Evolutionary conservation across 2,329 filamentous ascomycete genomes (phyloP).

Genomic region (Hymenotorrendiella dingleyae): DNA sequence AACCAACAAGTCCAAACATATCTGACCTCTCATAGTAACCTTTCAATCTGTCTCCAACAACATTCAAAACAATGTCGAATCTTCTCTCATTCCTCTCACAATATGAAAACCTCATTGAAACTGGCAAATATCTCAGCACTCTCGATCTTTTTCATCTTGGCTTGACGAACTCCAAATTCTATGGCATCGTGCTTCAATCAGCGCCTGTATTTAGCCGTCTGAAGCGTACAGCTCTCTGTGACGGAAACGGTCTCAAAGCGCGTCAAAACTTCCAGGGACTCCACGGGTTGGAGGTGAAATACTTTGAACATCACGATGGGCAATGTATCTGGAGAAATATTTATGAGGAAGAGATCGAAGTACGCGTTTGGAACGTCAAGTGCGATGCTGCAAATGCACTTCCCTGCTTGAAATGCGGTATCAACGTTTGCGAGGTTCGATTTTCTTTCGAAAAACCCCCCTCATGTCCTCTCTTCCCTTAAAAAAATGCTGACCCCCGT

Average conservation of each 20-base stretch:
- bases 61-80: too few relatives aligned
- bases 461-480: background rate
- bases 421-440: background rate
- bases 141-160: slow-evolving; percentile 1
- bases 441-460: background rate
- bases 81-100: background rate
- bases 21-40: too few relatives aligned
- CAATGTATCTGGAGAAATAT: too few relatives aligned
- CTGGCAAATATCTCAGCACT: background rate
- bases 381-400: slow-evolving; percentile 2
- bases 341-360: slow-evolving; percentile 1
- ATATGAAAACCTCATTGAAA: background rate
- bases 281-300: background rate
- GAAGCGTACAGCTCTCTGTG: background rate
- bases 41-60: too few relatives aligned
- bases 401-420: background rate
- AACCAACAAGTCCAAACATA: too few relatives aligned
- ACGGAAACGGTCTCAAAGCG: background rate
- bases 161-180: background rate
- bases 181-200: background rate
- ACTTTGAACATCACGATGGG: too few relatives aligned
- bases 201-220: background rate
- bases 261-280: background rate
- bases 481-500: background rate
- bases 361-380: slow-evolving; percentile 1